Percentiles rank a stretch among this genome's conserved stretches.
Evolutionary conservation across 805 yeast species (phyloP).

Genomic region (Candida ulmi): DNA sequence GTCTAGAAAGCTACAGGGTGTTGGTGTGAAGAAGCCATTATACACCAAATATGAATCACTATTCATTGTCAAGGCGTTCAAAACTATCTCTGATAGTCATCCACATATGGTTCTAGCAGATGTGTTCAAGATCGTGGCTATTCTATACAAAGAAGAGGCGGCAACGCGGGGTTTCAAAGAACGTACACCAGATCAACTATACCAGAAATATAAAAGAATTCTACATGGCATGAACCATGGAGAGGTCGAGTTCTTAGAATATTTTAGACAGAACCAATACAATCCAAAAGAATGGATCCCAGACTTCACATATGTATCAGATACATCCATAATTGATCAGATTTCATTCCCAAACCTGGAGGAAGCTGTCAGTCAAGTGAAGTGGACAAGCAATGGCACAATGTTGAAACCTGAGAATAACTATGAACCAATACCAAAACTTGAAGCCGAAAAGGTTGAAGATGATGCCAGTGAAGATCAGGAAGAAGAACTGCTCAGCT

Average conservation of each 20-base stretch:
- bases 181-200: constrained; percentile 22
- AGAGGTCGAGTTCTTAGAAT: constrained; percentile 16
- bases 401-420: too few species aligned
- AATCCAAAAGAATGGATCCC: constrained; percentile 23
- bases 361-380: constrained; percentile 9
- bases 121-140: constrained; percentile 17
- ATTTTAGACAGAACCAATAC: constrained; percentile 13
- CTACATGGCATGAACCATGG: constrained; percentile 22
- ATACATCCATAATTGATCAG: constrained; percentile 8
- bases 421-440: background rate
- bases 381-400: constrained; percentile 9
- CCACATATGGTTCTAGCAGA: constrained; percentile 20
- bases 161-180: constrained; percentile 17
- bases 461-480: constrained; percentile 3
- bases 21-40: constrained; percentile 22
- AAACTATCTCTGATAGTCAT: constrained; percentile 11
- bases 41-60: constrained; percentile 22
- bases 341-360: constrained; percentile 15
- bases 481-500: constrained; percentile 15
- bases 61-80: constrained; percentile 19
- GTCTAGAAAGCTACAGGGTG: constrained; percentile 22
- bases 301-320: constrained; percentile 5
- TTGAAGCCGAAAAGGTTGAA: background rate
- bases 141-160: constrained; percentile 20
- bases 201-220: constrained; percentile 23